Base-by-base conservation (phyloP, 2,329 filamentous ascomycete species). In the Diaporthe australafricana region DNA sequence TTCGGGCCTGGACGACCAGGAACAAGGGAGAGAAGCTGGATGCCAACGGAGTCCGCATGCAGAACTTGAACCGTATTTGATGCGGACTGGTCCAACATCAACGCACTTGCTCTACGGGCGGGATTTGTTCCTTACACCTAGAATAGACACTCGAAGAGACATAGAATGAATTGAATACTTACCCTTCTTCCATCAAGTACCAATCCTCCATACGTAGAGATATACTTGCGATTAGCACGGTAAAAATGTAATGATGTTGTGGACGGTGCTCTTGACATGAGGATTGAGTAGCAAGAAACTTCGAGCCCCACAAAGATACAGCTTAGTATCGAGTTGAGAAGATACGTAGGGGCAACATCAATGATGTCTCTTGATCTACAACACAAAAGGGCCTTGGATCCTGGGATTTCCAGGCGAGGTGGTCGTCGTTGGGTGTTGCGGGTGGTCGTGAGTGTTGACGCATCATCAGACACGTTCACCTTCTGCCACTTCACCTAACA, bases 401-500 rank as follows among this genome's bases (percentile, higher is more conserved):
- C 11, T 14, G 3, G 22, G 22, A 42, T 7, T 14, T 12, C 16
- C 38, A 5, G 9, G 55, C 38, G 38, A 22, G 38, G n/a, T 17
- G 14, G 2, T 9, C 5, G 14, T 16, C 5, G 17, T 1, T 27
- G 3, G 22, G 30, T n/a, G 3, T 6, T 35, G 30, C 32, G 20
- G n/a, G 27, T 38, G 27, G 4, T 32, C 3, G 35, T 40, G 32
- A 35, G 32, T 3, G 55, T 8, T 50, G 17, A 60, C 42, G 35
- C 22, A 20, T n/a, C 17, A 16, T 27, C 40, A n/a, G 25, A 45
- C 55, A 60, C 27, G 17, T 63, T 12, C 22, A 48, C 8, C 11
- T 2, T 16, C 60, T 65, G 60, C 60, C 60, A 65, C n/a, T 42
- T 65, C 60, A 50, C 45, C 27, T 22, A 27, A 22, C 27, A 63